Evolutionary conservation across 2,329 filamentous ascomycete species (phyloP).

Genomic region (Aspergillus candidus): DNA sequence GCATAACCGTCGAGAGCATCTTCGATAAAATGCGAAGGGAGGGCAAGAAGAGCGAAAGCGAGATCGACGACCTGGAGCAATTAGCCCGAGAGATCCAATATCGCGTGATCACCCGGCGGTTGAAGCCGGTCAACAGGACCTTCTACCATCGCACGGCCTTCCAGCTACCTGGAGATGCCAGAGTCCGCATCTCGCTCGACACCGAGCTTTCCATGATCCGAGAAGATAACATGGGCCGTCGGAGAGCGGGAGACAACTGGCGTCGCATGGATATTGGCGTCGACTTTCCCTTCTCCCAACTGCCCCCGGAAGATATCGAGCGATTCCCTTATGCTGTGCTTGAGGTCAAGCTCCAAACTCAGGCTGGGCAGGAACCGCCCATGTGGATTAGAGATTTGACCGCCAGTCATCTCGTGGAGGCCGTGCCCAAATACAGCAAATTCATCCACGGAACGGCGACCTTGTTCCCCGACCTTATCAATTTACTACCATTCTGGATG

Average conservation of each 20-base stretch:
- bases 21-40: slow-evolving; percentile 96
- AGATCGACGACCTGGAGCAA: slow-evolving; percentile 82
- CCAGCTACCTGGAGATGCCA: slow-evolving; percentile 90
- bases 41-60: slow-evolving; percentile 85
- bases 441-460: slow-evolving; percentile 94
- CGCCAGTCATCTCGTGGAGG: slow-evolving; percentile 88
- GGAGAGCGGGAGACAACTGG: slow-evolving; percentile 82
- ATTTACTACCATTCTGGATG: slow-evolving; percentile 93
- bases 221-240: slow-evolving; percentile 81
- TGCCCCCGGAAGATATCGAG: slow-evolving; percentile 77
- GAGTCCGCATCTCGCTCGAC: slow-evolving; percentile 93
- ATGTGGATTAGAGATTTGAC: slow-evolving; percentile 95
- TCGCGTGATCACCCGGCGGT: slow-evolving; percentile 77
- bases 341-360: slow-evolving; percentile 96
- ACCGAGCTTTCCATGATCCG: slow-evolving; percentile 92
- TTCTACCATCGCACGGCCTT: slow-evolving; percentile 99
- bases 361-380: slow-evolving; percentile 87
- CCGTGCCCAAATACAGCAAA: slow-evolving; percentile 98
- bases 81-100: slow-evolving; percentile 91
- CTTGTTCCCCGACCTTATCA: slow-evolving; percentile 78
- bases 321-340: slow-evolving; percentile 94
- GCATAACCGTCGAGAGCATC: slow-evolving; percentile 76
- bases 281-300: slow-evolving; percentile 86
- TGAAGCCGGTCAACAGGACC: slow-evolving; percentile 83
- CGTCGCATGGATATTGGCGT: slow-evolving; percentile 95